phyloP scores from a whole-genome alignment of 176 grass and related monocot genomes.

The Coix lacrymajobi region DNA sequence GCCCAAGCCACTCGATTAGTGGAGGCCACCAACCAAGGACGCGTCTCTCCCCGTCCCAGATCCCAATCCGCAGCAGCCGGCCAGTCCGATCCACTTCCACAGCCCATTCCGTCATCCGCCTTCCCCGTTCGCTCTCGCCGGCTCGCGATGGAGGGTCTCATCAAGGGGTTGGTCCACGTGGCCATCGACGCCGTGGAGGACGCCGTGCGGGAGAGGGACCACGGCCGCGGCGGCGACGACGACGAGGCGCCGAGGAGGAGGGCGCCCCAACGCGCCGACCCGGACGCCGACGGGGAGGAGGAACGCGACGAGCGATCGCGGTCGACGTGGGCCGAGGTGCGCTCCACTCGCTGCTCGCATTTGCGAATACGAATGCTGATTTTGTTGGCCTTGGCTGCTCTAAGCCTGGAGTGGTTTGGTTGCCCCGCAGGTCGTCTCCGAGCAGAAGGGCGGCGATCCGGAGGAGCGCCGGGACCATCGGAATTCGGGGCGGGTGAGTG shows the following conservation, averaged over 20 bases:
- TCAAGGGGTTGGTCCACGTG: slow-evolving; percentile 73
- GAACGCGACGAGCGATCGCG: slow-evolving; percentile 53
- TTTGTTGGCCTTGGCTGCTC: neutral
- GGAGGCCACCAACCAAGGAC: neutral
- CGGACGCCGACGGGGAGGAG: slow-evolving; percentile 21
- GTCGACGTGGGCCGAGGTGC: slow-evolving; percentile 89
- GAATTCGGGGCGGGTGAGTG: slow-evolving; percentile 32
- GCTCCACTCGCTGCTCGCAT: neutral
- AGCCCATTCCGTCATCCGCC: neutral
- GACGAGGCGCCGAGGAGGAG: slow-evolving; percentile 36
- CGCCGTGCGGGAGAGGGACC: slow-evolving; percentile 1
- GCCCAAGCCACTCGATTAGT: neutral
- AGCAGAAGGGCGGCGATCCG: slow-evolving; percentile 7
- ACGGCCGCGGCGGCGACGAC: neutral
- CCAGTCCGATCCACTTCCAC: neutral
- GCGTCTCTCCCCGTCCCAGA: neutral
- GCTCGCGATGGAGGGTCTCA: slow-evolving; percentile 60
- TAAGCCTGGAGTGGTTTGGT: neutral
- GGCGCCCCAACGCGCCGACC: neutral
- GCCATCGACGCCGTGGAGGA: slow-evolving; percentile 56
- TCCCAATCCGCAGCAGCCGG: neutral
- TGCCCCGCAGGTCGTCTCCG: slow-evolving; percentile 26
- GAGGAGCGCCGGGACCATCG: slow-evolving; percentile 1
- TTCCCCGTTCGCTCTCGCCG: neutral
- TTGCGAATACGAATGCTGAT: neutral